Percentiles rank a stretch among this genome's conserved stretches.
Conservation (phyloP, 192 early-diverging fungal species). For the Funneliformis geosporum region DNA sequence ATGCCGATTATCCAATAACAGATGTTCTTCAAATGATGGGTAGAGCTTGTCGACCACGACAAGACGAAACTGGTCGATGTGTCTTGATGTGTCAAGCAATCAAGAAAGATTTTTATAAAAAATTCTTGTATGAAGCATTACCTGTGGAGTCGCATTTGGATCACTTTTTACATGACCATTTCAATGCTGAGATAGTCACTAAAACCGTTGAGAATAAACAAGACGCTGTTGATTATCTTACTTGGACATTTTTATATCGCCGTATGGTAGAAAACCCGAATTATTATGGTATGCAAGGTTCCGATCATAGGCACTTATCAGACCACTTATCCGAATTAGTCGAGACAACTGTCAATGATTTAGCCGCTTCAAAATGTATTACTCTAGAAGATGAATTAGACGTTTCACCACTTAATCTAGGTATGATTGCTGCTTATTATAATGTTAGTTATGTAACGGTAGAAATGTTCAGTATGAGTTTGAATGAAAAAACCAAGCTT, state of each 20-base stretch:
- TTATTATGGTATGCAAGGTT: conserved; percentile 90
- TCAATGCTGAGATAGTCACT: conserved; percentile 96
- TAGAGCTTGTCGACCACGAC: conserved; percentile 70
- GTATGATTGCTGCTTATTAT: conserved; percentile 98
- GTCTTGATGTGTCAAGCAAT: conserved; percentile 92
- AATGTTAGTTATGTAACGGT: conserved; percentile 94
- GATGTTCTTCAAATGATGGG: conserved; percentile 99
- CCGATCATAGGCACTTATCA: conserved; percentile 83
- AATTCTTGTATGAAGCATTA: conserved; percentile 94
- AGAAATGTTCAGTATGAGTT: conserved; percentile 88
- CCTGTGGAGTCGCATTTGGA: conserved; percentile 96
- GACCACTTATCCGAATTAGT: conserved; percentile 95
- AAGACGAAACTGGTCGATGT: conserved; percentile 71
- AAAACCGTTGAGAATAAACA: conserved; percentile 96
- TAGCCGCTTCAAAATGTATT: conserved; percentile 86
- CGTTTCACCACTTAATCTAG: conserved; percentile 83
- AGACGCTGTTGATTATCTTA: conserved; percentile 98
- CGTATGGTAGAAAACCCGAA: conserved; percentile 96
- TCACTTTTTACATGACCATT: conserved; percentile 92
- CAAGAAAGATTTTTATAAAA: conserved; percentile 98
- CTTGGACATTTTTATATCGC: conserved; percentile 98
- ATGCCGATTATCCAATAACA: conserved; percentile 92
- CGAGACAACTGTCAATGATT: conserved; percentile 84
- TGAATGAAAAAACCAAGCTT: conserved; percentile 85
- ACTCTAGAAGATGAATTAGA: conserved; percentile 70